Evolutionary conservation across 805 yeast species (phyloP).

Genomic region (Pichia nakasei): DNA sequence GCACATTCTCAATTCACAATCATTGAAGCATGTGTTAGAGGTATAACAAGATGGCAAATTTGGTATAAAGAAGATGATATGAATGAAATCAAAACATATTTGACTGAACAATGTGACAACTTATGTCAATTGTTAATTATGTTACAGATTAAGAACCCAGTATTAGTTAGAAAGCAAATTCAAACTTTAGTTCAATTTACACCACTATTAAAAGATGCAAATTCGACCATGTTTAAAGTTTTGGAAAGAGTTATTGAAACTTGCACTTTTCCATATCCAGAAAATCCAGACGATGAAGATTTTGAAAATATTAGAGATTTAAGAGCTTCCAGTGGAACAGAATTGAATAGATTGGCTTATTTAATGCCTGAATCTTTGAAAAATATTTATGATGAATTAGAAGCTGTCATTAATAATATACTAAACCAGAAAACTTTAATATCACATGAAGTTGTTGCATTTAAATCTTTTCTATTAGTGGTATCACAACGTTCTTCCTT

Average conservation of each 20-base stretch:
- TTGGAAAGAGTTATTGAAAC: slow-evolving; percentile 79
- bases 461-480: slow-evolving; percentile 83
- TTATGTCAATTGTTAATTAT: slow-evolving; percentile 68
- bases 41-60: slow-evolving; percentile 89
- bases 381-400: slow-evolving; percentile 73
- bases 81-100: slow-evolving; percentile 42
- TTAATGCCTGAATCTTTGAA: slow-evolving; percentile 88
- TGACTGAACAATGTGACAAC: slow-evolving; percentile 50
- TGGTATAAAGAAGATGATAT: slow-evolving; percentile 66
- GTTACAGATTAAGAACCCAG: slow-evolving; percentile 71
- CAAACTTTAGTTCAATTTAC: slow-evolving; percentile 93
- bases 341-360: slow-evolving; percentile 85
- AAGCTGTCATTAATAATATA: slow-evolving; percentile 67
- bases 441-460: slow-evolving; percentile 88
- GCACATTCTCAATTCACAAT: slow-evolving; percentile 79
- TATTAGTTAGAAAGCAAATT: slow-evolving; percentile 71
- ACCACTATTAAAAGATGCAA: slow-evolving; percentile 73
- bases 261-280: slow-evolving; percentile 75
- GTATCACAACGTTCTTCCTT: slow-evolving; percentile 82
- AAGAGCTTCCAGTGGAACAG: slow-evolving; percentile 89
- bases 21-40: slow-evolving; percentile 84
- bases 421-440: slow-evolving; percentile 62
- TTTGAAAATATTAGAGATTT: slow-evolving; percentile 78
- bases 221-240: slow-evolving; percentile 68
- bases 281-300: slow-evolving; percentile 47